Evolutionary conservation across 768 basidiomycete species (phyloP).

Genomic region (Mycena alexandri): DNA sequence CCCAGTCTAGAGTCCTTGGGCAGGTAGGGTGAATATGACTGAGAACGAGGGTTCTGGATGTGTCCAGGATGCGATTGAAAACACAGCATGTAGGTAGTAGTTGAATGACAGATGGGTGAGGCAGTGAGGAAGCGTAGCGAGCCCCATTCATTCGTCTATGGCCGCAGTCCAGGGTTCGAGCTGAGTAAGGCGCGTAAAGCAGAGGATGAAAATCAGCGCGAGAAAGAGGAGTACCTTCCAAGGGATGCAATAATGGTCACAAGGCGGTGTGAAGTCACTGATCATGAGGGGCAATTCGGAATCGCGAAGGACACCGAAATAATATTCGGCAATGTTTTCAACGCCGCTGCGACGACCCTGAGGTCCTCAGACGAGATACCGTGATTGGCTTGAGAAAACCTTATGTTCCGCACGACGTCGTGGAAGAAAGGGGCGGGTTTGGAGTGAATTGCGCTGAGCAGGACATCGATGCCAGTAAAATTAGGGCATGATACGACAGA

Average conservation of each 20-base stretch:
- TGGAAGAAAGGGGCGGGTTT: constrained; percentile 7
- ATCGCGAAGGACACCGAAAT: background rate
- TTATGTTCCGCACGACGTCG: background rate
- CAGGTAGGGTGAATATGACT: background rate
- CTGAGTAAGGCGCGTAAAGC: too few relatives aligned
- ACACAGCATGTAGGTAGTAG: background rate
- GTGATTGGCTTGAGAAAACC: background rate
- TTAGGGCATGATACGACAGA: too few relatives aligned
- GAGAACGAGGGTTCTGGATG: background rate
- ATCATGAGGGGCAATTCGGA: background rate
- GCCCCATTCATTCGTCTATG: too few relatives aligned
- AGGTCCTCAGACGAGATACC: background rate
- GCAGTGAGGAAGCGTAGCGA: background rate
- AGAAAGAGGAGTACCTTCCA: too few relatives aligned
- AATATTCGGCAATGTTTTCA: background rate
- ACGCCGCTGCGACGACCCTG: background rate
- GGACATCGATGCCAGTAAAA: too few relatives aligned
- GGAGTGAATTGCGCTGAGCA: background rate
- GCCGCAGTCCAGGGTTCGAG: too few relatives aligned
- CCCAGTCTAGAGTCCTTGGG: too few relatives aligned
- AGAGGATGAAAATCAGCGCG: too few relatives aligned
- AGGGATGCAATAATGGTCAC: background rate
- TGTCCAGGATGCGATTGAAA: background rate
- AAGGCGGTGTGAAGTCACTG: background rate
- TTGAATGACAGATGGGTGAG: background rate